phyloP scores from a whole-genome alignment of 2,329 filamentous ascomycete species.

The Colletotrichum magnum region DNA sequence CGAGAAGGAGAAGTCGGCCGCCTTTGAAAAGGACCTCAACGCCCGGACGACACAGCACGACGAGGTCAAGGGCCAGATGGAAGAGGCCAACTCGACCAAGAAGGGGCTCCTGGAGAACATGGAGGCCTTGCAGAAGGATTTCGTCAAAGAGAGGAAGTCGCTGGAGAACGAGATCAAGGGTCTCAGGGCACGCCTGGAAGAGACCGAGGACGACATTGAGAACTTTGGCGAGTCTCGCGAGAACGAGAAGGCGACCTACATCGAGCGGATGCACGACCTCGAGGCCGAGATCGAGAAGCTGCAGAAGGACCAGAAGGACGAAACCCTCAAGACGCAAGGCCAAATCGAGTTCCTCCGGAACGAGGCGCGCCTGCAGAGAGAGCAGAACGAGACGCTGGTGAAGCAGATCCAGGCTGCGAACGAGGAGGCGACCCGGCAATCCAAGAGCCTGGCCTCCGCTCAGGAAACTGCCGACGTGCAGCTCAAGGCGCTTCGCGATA shows the following conservation, averaged over 20 bases:
- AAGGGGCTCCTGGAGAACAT: slow-evolving; percentile 95
- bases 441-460: slow-evolving; percentile 64
- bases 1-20: slow-evolving; percentile 78
- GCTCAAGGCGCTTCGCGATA: slow-evolving; percentile 67
- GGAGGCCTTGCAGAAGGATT: slow-evolving; percentile 91
- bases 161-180: slow-evolving; percentile 85
- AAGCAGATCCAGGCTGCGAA: slow-evolving; percentile 68
- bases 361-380: slow-evolving; percentile 71
- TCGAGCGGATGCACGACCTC: slow-evolving; percentile 77
- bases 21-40: slow-evolving; percentile 79
- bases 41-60: slow-evolving; percentile 69
- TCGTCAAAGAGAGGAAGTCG: slow-evolving; percentile 85
- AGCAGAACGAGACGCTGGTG: slow-evolving; percentile 72
- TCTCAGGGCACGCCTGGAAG: slow-evolving; percentile 84
- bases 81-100: slow-evolving; percentile 93
- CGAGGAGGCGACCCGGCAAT: slow-evolving; percentile 67
- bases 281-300: slow-evolving; percentile 79
- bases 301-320: slow-evolving; percentile 69
- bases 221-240: slow-evolving; percentile 86
- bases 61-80: slow-evolving; percentile 77
- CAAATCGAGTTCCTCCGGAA: slow-evolving; percentile 75
- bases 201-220: slow-evolving; percentile 93
- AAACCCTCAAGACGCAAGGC: slow-evolving; percentile 70
- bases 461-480: slow-evolving; percentile 68
- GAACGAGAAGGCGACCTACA: slow-evolving; percentile 80